Conservation (phyloP, 768 basidiomycete species). For the Russula virescens region DNA sequence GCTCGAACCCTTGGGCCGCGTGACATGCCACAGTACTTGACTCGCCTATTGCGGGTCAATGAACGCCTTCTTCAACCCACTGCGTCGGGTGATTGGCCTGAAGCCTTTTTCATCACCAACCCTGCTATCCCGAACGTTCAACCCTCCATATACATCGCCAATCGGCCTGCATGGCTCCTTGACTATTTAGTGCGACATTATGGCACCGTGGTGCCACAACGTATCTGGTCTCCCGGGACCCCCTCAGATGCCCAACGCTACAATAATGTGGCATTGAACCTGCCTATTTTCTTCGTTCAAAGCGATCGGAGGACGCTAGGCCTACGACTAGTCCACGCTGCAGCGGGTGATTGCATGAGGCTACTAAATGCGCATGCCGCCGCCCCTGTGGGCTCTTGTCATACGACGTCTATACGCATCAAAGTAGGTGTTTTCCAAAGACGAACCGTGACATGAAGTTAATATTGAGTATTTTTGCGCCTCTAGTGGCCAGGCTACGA, state of each 20-base stretch:
- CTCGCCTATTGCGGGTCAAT: background rate
- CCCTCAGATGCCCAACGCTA: slow-evolving; percentile 10
- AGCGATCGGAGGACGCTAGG: background rate
- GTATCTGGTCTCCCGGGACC: slow-evolving; percentile 2
- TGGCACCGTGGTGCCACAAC: slow-evolving; percentile 11
- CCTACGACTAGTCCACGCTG: background rate
- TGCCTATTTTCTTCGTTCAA: slow-evolving; percentile 21
- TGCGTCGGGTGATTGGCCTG: background rate
- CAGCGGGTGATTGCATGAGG: background rate
- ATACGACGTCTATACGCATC: slow-evolving; percentile 7
- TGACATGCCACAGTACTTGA: background rate
- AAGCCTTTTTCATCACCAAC: background rate
- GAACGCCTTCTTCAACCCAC: background rate
- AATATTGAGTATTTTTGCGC: background rate
- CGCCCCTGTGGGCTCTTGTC: background rate
- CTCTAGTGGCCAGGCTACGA: slow-evolving; percentile 16
- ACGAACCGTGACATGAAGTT: background rate
- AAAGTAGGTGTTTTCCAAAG: background rate
- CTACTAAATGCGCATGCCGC: background rate
- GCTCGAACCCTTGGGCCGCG: background rate
- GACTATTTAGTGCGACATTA: background rate
- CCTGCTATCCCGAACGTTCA: background rate
- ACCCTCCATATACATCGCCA: background rate
- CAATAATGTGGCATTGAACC: background rate
- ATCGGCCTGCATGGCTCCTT: slow-evolving; percentile 2